phyloP scores from a whole-genome alignment of 768 basidiomycete species.

The Tephrocybe sp. region DNA sequence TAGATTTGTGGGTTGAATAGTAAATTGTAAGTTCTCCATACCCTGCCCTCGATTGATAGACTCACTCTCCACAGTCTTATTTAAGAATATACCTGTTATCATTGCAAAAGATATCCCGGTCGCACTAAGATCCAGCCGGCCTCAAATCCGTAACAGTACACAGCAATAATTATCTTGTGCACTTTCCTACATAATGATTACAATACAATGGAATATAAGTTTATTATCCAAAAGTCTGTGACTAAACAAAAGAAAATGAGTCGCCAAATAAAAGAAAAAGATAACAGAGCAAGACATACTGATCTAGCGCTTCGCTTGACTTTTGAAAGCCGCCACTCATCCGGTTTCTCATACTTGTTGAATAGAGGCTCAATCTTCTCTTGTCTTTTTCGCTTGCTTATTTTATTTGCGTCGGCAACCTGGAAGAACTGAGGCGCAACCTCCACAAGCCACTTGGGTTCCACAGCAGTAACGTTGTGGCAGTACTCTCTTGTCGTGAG shows the following conservation, averaged over 20 bases:
- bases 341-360: constrained; percentile 94
- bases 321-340: constrained; percentile 93
- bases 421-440: constrained; percentile 99
- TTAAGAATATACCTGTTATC: constrained; percentile 8
- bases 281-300: constrained; percentile 33
- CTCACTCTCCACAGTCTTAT: background rate
- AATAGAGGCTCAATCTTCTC: constrained; percentile 96
- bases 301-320: constrained; percentile 90
- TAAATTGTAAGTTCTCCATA: constrained; percentile 12
- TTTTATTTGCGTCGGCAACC: constrained; percentile 96
- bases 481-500: constrained; percentile 96
- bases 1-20: constrained; percentile 67
- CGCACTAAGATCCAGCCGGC: background rate
- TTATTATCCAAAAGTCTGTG: constrained; percentile 86
- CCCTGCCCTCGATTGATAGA: background rate
- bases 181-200: constrained; percentile 13
- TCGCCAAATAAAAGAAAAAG: constrained; percentile 6
- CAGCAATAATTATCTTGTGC: background rate
- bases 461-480: constrained; percentile 91
- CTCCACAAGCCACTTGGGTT: constrained; percentile 98
- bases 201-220: constrained; percentile 12
- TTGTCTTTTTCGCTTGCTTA: constrained; percentile 93
- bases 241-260: constrained; percentile 42
- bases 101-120: constrained; percentile 4
- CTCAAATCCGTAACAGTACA: background rate